A percentile compares a stretch with the other conserved stretches of the same genome.
Conservation (phyloP, 331 rosid genomes). For the Acacia concinna region DNA sequence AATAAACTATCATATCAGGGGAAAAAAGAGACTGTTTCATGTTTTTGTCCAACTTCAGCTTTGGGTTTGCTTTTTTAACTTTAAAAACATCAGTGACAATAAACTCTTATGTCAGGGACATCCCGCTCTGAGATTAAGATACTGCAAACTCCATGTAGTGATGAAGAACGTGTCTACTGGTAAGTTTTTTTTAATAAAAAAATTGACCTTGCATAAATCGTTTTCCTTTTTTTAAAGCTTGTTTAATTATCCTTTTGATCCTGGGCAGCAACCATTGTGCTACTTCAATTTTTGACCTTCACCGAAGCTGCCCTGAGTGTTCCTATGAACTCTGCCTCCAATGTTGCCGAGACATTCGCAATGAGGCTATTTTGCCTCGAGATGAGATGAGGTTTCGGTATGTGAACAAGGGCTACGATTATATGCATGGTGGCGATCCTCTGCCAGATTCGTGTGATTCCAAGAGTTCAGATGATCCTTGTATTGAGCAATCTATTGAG, state of each 20-base stretch:
- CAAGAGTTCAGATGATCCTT: slow-evolving; percentile 29
- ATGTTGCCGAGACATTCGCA: slow-evolving; percentile 73
- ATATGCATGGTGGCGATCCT: slow-evolving; percentile 77
- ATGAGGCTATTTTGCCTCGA: slow-evolving; percentile 48
- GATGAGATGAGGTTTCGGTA: slow-evolving; percentile 56
- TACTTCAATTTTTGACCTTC: slow-evolving; percentile 79
- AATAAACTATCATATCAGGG: not conserved
- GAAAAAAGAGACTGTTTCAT: not conserved
- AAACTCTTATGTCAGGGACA: slow-evolving; percentile 24
- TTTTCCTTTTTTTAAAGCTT: slow-evolving; percentile 1
- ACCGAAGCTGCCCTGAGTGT: slow-evolving; percentile 76
- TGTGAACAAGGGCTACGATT: slow-evolving; percentile 59
- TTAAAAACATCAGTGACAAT: slow-evolving; percentile 10
- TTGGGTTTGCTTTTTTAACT: slow-evolving; percentile 15
- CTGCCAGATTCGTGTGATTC: slow-evolving; percentile 30
- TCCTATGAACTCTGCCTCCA: slow-evolving; percentile 71
- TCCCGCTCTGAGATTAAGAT: slow-evolving; percentile 44
- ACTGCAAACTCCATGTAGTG: slow-evolving; percentile 51
- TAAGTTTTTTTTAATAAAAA: slow-evolving; percentile 37
- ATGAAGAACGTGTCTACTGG: slow-evolving; percentile 79
- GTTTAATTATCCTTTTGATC: slow-evolving; percentile 16
- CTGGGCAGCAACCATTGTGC: slow-evolving; percentile 78
- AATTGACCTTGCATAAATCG: slow-evolving; percentile 5
- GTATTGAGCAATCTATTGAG: slow-evolving; percentile 19
- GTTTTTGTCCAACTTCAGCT: slow-evolving; percentile 41